Evolutionary conservation across 352 stramenopile genomes (phyloP), one percentile per base, ranked within the genome.

Genomic region (Globisporangium spiculum): DNA sequence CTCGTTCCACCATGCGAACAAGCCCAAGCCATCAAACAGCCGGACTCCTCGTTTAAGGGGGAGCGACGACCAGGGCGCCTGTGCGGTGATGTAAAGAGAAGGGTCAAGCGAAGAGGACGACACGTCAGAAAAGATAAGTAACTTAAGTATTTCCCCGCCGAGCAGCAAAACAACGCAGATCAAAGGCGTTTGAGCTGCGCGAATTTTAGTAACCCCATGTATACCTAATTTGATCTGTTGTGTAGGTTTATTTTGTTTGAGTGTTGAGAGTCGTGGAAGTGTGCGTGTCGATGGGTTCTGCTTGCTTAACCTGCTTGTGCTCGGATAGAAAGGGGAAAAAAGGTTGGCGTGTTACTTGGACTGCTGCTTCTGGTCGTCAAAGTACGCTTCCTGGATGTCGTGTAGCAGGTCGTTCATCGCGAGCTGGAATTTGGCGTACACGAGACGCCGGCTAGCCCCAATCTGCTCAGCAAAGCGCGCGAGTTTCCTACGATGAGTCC

Each of bases 381-480:
- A 90, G 65, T 82, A 83, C 2, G 68, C 63, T 30, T 92, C 83
- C 50, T 94, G 74, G 59, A 94, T 91, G 58, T 89, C 81, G 27
- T 76, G 77, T 4, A 91, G 74, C 69, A 95, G n/a, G 4, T 90
- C 78, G 50, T 89, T 91, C 82, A 93, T 93, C 1, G 76, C 79
- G 50, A 75, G 60, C 75, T 93, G 76, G 67, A 93, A 92, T 58
- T 91, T 93, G 52, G 75, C 52, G 70, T 84, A 93, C 52, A 92
- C 75, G 7, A 86, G 50, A 8, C 73, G 73, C 7, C 77, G 77
- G 26, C 73, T 86, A 3, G 74, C 73, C 16, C 84, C 86, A 30
- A 92, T 89, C 67, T 94, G 88, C 60, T 93, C 83, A 0, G 86
- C 84, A 50, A 95, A 92, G 2, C 86, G 78, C 52, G 78, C 79